Evolutionary conservation across 2,329 filamentous ascomycete genomes (phyloP).

Genomic region (Fusarium devonianum): DNA sequence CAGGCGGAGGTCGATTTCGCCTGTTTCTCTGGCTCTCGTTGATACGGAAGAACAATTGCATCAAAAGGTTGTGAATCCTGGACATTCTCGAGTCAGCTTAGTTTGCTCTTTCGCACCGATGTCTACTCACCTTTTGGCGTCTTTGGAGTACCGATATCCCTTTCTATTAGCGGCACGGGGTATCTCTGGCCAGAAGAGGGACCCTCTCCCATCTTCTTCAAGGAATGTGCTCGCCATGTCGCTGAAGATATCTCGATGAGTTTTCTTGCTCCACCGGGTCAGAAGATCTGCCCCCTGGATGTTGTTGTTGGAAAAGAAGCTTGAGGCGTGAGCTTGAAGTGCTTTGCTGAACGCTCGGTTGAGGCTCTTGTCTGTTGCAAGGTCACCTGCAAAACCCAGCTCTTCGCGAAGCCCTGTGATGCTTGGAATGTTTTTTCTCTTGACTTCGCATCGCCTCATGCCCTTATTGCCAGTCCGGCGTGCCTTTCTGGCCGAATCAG

Average conservation of each 20-base stretch:
- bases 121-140: slow-evolving; percentile 1
- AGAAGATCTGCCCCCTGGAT: neutral
- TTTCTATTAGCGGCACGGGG: neutral
- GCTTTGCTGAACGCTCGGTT: neutral
- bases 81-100: neutral
- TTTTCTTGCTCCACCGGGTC: neutral
- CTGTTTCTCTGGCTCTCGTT: neutral
- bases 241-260: neutral
- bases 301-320: neutral
- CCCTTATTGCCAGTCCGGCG: neutral
- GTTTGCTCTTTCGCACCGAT: too few species aligned
- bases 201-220: neutral
- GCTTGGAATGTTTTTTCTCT: neutral
- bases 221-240: slow-evolving; percentile 14
- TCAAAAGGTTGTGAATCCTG: slow-evolving; percentile 4
- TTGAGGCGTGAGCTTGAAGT: neutral
- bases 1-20: too few species aligned
- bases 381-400: neutral
- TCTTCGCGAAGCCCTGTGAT: neutral
- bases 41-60: slow-evolving; percentile 1
- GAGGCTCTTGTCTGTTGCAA: neutral
- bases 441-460: neutral
- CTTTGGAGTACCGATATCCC: slow-evolving; percentile 1
- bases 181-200: slow-evolving; percentile 17
- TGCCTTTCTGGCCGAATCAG: slow-evolving; percentile 1